These are phyloP conservation scores for Entomortierella chlamydospora DNA, from an alignment of 192 early-diverging fungal genomes.

Conservation along the genomic window DNA sequence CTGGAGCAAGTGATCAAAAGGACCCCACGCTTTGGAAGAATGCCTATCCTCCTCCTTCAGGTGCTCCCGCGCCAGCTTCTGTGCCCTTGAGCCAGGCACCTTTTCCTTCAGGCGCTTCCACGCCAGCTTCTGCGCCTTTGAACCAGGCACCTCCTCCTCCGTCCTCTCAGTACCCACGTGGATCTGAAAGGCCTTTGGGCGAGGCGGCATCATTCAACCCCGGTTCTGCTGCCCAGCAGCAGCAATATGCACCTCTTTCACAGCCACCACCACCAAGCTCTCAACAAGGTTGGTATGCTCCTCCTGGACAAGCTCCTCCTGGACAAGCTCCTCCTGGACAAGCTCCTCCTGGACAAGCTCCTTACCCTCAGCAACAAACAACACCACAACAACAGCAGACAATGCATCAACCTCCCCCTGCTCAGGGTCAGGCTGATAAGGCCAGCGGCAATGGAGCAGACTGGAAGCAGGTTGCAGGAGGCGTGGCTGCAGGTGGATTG, in stretches of 20 bases:
- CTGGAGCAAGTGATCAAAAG: constrained; percentile 4
- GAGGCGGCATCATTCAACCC: neutral
- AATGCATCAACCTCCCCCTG: neutral
- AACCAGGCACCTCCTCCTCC: neutral
- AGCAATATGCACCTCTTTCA: constrained; percentile 13
- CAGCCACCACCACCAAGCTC: neutral
- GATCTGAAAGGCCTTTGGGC: neutral
- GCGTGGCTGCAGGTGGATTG: constrained; percentile 38
- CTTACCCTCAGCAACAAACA: neutral
- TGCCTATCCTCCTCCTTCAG: constrained; percentile 22
- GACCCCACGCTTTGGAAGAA: constrained; percentile 29
- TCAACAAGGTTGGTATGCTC: neutral
- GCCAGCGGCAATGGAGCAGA: constrained; percentile 13
- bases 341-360: neutral
- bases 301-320: constrained; percentile 1
- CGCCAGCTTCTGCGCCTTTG: no score
- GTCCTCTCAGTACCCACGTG: no score
- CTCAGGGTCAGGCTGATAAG: neutral
- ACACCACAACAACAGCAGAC: neutral
- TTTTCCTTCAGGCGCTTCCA: no score
- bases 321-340: no score
- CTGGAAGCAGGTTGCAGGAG: constrained; percentile 43
- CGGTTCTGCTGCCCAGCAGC: no score
- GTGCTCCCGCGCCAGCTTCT: constrained; percentile 2
- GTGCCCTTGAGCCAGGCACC: neutral